Evolutionary conservation across 352 stramenopile genomes (phyloP), one percentile per base, ranked within the genome.

Genomic region (Phytophthora colocasiae): DNA sequence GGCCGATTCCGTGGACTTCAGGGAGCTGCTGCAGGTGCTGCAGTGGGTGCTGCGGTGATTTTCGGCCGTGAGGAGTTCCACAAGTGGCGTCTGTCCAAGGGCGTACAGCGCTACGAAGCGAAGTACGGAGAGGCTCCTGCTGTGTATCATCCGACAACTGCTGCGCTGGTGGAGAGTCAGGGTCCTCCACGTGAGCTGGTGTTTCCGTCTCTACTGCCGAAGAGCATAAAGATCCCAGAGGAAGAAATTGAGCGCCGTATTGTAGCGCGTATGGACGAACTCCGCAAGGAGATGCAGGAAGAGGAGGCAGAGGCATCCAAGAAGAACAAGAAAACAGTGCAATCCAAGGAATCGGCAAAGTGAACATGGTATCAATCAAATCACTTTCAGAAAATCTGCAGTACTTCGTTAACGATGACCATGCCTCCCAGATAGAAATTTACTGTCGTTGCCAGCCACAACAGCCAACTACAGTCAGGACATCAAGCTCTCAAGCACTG

Each of bases 241-340:
- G 84, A 93, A 10, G 88, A 96, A 63, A 78, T 96, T 32, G 86
- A 96, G 67, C 78, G 76, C 12, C 88, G 88, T 51, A 83, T 96
- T 31, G 61, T 91, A 43, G 75, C 69, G n/a, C 86, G 88, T 32
- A 74, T 96, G 56, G 71, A 88, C 8, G 84, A 95, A 51, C 61
- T 96, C 11, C 78, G 83, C 12, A 64, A 74, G 29, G 75, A 80
- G 51, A 48, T 67, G 58, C 41, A 68, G 52, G 61, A 69, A 63
- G 43, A 75, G 36, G 56, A 75, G 53, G 43, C 48, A 60, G 36
- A 32, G 36, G 46, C 63, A 40, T 19, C 44, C 27, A 50, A 47
- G 4, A 53, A 57, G 12, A 46, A 58, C 26, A 24, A 24, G 44
- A 46, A 64, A 8, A 41, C 46, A 2, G 15, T 10, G 12, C 15